Evolutionary conservation across 306 rosid species (phyloP), one percentile per base, ranked within the genome.

Genomic region (Lithocarpus polystachyus): DNA sequence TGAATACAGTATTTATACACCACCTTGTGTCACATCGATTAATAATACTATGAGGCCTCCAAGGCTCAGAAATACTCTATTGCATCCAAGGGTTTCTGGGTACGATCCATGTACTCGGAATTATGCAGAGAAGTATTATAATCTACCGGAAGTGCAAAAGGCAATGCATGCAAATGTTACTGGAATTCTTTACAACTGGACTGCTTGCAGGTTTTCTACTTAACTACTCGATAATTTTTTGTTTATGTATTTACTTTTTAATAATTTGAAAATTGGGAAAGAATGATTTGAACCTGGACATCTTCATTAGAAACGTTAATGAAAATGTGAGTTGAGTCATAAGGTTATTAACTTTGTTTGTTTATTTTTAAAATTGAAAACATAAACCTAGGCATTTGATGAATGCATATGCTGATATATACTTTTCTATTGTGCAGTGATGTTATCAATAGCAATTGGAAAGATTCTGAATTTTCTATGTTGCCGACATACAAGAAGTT

Each of bases 91-190:
- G 56, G 57, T 85, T 77, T 86, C 90, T 1, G 97, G 98, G 48
- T 93, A 91, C 78, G 98, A 93, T 83, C 98, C 98, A 0, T 93
- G 97, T 56, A 88, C 90, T 22, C 93, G 91, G 77, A 75, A 90
- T 72, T 88, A 88, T 78, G 97, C 98, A 12, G 97, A 93, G 85
- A 88, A 83, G 72, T 93, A 93, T 75, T 93, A 80, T 71, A 93
- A 93, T 71, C 83, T 81, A 18, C 88, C 77, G 1, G 87, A 93
- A n/a, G 97, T 93, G 52, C 98, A 93, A 74, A 77, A 87, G 78
- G 97, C 98, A 33, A 76, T 91, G 97, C 94, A 93, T 86, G 96
- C 96, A 65, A 93, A 93, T 83, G 65, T 83, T 71, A 91, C 94
- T 3, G 62, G 70, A 68, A 88, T 91, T 75, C 91, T 93, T 68